Base-by-base conservation (phyloP, 768 basidiomycete species). In the Lactifluus echinatus region DNA sequence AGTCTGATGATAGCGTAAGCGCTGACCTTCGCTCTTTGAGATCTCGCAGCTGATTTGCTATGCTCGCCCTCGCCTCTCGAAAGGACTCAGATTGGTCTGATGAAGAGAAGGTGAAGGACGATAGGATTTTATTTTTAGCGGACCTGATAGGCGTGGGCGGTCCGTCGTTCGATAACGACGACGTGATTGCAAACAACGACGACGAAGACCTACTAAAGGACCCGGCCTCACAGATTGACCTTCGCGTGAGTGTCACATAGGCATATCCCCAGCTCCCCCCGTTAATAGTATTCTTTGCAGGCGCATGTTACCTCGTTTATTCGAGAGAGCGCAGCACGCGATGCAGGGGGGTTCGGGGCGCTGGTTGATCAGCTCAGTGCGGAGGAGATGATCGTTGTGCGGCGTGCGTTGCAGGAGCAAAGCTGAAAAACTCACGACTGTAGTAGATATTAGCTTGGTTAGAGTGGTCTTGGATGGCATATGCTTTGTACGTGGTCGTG, bases 81-180 rank as follows among this genome's bases (percentile, higher is more conserved):
- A 68, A 90, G 77, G 88, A 93, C 61, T 91, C 91, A 33, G 90
- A 91, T n/a, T 98, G 95, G 95, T 79, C 82, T 10, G 93, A 96
- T 64, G 93, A 93, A 66, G 93, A 89, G 55, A 80, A 78, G 47
- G 69, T 79, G 64, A 87, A 82, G 65, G 75, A 82, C 49, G 87
- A 89, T n/a, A 87, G 91, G 64, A 82, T 89, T 62, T 82, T 84
- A 23, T 90, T 84, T 74, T 72, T 96, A 36, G 92, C 92, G 5
- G 89, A 93, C 47, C 77, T 91, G 76, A 77, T 93, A 48, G 85
- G 87, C 11, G 82, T 84, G 1, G 83, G 80, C 48, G 87, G 84
- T 8, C 76, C 81, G 65, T 79, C 84, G 24, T 81, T 86, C 64
- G 89, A 89, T 65, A 87, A 91, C 4, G 58, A 54, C 64, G 84